Percentiles rank a stretch among this genome's conserved stretches.
Conservation (phyloP, 129 eudicot genomes). For the Saposhnikovia divaricata region DNA sequence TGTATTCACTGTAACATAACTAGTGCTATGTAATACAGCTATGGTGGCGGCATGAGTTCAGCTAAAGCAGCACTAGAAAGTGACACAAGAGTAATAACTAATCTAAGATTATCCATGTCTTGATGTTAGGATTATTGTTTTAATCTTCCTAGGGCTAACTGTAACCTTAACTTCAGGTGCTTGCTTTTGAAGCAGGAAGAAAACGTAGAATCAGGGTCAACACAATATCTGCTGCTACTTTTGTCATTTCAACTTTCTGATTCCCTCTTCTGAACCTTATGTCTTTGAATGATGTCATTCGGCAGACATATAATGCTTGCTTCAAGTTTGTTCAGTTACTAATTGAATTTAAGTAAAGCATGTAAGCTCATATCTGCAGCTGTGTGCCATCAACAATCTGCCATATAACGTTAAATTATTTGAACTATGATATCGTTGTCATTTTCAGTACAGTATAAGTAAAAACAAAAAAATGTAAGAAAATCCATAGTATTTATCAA, state of each 20-base stretch:
- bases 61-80: constrained; percentile 98
- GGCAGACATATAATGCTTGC: not conserved
- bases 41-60: constrained; percentile 99
- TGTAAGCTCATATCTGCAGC: not conserved
- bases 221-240: constrained; percentile 93
- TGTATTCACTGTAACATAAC: not conserved
- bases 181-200: constrained; percentile 97
- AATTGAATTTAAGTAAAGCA: too few species aligned
- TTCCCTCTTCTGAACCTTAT: not conserved
- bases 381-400: not conserved
- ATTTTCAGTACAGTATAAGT: not conserved
- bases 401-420: not conserved
- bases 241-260: constrained; percentile 11
- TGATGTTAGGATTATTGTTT: not conserved
- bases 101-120: constrained; percentile 6
- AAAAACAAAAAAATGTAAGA: not conserved
- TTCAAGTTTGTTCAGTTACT: not conserved
- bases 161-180: constrained; percentile 43
- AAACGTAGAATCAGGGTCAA: constrained; percentile 81
- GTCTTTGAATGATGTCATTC: not conserved
- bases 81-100: constrained; percentile 60
- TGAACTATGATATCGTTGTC: not conserved
- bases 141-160: not conserved
- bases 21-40: constrained; percentile 28
- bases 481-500: not conserved